Conservation (phyloP, 1,284 basidiomycete genomes). For the Cerrena zonata region DNA sequence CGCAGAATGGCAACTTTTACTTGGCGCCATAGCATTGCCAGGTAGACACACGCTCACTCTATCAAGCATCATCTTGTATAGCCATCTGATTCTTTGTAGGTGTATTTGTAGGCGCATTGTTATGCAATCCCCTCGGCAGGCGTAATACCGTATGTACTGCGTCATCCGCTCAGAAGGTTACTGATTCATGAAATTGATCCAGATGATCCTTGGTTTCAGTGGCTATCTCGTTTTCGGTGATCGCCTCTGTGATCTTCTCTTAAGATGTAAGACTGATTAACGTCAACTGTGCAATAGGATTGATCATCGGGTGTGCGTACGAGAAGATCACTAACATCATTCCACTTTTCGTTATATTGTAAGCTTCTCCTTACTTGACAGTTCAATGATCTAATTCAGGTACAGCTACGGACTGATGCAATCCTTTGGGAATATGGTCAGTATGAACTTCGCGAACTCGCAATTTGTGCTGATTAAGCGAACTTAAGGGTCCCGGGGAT, state of each 20-base stretch:
- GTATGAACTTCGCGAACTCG: constrained; percentile 8
- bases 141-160: constrained; percentile 45
- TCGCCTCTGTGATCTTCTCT: constrained; percentile 11
- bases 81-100: constrained; percentile 16
- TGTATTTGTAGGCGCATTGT: constrained; percentile 51
- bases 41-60: constrained; percentile 29
- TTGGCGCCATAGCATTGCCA: constrained; percentile 64
- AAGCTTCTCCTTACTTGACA: constrained; percentile 23
- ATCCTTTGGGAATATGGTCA: constrained; percentile 60
- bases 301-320: constrained; percentile 65
- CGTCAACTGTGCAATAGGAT: constrained; percentile 27
- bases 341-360: constrained; percentile 66
- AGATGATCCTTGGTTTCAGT: constrained; percentile 72
- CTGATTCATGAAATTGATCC: constrained; percentile 9
- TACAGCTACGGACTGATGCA: constrained; percentile 63
- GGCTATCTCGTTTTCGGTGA: constrained; percentile 69
- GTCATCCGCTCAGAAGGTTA: background rate
- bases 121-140: constrained; percentile 61
- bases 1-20: constrained; percentile 67
- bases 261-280: background rate
- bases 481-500: constrained; percentile 60
- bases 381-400: constrained; percentile 11
- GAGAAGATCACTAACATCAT: constrained; percentile 61
- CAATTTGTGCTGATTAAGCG: constrained; percentile 3
- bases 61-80: background rate